Evolutionary conservation across 768 basidiomycete genomes (phyloP).

Genomic region (Lactifluus piperatus): DNA sequence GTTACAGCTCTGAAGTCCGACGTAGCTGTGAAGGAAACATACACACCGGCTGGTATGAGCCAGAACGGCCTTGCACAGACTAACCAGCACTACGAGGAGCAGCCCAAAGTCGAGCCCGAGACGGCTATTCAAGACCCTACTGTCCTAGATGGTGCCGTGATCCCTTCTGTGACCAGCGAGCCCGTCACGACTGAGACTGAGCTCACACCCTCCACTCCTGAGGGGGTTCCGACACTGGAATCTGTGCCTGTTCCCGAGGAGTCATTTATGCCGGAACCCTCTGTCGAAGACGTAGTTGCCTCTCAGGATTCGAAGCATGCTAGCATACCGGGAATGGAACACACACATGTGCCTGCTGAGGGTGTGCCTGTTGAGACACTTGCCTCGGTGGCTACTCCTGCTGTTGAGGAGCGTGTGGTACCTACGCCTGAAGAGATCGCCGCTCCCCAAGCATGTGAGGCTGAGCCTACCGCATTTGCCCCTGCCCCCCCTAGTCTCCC

Average conservation of each 20-base stretch:
- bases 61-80: conserved; percentile 7
- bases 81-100: background rate
- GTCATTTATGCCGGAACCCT: background rate
- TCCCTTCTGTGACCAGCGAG: conserved; percentile 28
- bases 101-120: background rate
- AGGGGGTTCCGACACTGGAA: conserved; percentile 3
- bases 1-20: conserved; percentile 19
- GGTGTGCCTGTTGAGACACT: background rate
- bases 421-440: background rate
- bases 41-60: background rate
- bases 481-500: background rate
- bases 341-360: background rate
- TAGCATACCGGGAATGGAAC: background rate
- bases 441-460: background rate
- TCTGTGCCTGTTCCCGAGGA: conserved; percentile 1
- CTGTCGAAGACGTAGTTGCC: background rate
- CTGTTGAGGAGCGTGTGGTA: background rate
- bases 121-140: background rate
- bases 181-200: conserved; percentile 21
- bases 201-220: background rate
- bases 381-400: background rate
- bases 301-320: background rate
- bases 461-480: background rate
- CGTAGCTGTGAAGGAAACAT: conserved; percentile 17
- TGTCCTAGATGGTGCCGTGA: conserved; percentile 7